Conservation (phyloP, 2,329 filamentous ascomycete species). For the Sarocladium oryzae region DNA sequence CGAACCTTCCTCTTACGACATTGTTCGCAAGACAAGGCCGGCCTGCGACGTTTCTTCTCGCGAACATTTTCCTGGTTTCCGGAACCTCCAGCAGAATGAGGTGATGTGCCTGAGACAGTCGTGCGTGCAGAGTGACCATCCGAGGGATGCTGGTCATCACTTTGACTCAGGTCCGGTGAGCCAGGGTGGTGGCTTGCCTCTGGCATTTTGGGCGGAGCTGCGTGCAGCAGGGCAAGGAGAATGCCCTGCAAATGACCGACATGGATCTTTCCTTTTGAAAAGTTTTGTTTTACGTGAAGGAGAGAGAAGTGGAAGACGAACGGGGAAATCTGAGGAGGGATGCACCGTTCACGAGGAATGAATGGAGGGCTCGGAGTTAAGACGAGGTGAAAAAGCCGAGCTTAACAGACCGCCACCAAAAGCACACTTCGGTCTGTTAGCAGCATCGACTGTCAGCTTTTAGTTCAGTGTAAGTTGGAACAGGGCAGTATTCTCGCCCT, state of each 20-base stretch:
- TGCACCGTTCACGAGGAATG: neutral
- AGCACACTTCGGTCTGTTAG: neutral
- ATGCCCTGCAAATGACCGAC: too few relatives aligned
- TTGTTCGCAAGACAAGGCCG: constrained; percentile 45
- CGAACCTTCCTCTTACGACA: constrained; percentile 56
- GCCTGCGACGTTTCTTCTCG: constrained; percentile 32
- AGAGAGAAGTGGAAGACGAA: neutral
- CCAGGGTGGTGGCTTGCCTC: neutral
- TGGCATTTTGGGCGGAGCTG: too few relatives aligned
- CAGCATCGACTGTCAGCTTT: too few relatives aligned
- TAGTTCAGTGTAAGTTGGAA: too few relatives aligned
- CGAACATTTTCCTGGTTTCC: neutral
- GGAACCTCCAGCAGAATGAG: neutral
- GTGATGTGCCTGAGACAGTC: neutral
- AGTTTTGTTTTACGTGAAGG: too few relatives aligned
- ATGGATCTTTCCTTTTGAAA: too few relatives aligned
- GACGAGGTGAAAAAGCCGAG: neutral
- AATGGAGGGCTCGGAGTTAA: neutral
- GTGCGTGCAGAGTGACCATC: neutral
- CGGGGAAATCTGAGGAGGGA: neutral
- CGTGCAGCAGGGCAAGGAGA: too few relatives aligned
- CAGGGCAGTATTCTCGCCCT: too few relatives aligned
- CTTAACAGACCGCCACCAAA: neutral
- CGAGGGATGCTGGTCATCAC: neutral
- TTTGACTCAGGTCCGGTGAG: neutral